These are phyloP conservation scores for Leucoagaricus sp. DNA, from an alignment of 1,284 basidiomycete species.

Conservation along the genomic window DNA sequence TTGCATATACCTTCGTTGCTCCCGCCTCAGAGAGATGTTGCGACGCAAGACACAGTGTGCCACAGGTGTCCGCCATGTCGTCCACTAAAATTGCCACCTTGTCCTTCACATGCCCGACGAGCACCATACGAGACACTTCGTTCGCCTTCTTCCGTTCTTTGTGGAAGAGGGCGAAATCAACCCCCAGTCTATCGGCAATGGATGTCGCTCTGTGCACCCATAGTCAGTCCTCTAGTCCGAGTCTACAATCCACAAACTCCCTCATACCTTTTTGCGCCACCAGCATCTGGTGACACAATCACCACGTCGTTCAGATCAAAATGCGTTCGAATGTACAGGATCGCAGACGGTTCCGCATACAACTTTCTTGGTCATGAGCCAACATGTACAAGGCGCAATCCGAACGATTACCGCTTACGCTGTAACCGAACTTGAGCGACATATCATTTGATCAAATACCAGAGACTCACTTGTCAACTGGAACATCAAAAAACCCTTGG, in stretches of 20 bases:
- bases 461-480: constrained; percentile 93
- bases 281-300: constrained; percentile 98
- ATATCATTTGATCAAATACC: constrained; percentile 16
- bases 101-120: constrained; percentile 92
- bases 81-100: constrained; percentile 98
- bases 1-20: constrained; percentile 83
- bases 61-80: constrained; percentile 99
- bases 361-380: constrained; percentile 52
- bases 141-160: constrained; percentile 99
- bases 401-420: constrained; percentile 45
- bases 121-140: constrained; percentile 98
- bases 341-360: constrained; percentile 96
- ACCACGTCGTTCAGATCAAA: constrained; percentile 89
- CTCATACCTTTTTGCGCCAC: constrained; percentile 91
- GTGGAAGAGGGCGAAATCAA: constrained; percentile 99
- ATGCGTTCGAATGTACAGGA: constrained; percentile 93
- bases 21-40: constrained; percentile 90
- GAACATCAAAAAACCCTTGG: constrained; percentile 99
- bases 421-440: constrained; percentile 21
- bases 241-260: constrained; percentile 23
- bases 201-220: constrained; percentile 80
- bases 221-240: constrained; percentile 22
- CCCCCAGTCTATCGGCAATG: constrained; percentile 94
- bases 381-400: constrained; percentile 24
- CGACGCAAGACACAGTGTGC: constrained; percentile 93